Base-by-base conservation (phyloP, 345 rosid species). In the Syzygium oleosum region DNA sequence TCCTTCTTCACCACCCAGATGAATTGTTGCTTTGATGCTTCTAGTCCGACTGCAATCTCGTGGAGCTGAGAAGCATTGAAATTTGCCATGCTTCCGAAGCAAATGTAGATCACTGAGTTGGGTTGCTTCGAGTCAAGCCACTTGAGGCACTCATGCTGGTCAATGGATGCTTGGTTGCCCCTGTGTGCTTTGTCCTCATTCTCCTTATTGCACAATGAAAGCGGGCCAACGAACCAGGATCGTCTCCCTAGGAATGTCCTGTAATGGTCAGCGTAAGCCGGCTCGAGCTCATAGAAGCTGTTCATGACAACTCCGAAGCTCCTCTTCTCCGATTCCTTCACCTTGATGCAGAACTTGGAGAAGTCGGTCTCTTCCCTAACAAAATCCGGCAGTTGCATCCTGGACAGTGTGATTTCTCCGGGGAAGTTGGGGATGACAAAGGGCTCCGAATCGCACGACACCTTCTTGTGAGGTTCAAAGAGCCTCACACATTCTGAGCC, bases 231-330 rank as follows among this genome's bases (percentile, higher is more conserved):
- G 73, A 85, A 77, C 98, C 98, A 97, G 22, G 97, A 92, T 27
- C 86, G 91, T 84, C 89, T 91, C 11, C 93, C 94, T 27, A 93
- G 84, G 83, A 61, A 88, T 2, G 90, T 90, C 88, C 88, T 89
- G 86, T 89, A 93, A 51, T 88, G 86, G 54, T 94, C 96, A 0
- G 92, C 91, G 25, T 94, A 95, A 68, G 58, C 90, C 0, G 94
- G 92, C 84, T 96, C 98, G 12, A 96, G 96, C 93, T 96, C 96
- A 4, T 95, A 92, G 91, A 95, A 94, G 87, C 95, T 95, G 89
- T 97, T 97, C 84, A 95, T 87, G 85, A 95, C 41, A 22, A 94
- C 93, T 25, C 97, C 98, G 59, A 84, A 95, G 92, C 97, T 92
- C 65, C 51, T 86, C 17, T 65, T 4, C 85, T 94, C 97, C 7